Evolutionary conservation across 1,284 basidiomycete genomes (phyloP), one percentile per base, ranked within the genome.

Genomic region (Leccinum pachyderme): DNA sequence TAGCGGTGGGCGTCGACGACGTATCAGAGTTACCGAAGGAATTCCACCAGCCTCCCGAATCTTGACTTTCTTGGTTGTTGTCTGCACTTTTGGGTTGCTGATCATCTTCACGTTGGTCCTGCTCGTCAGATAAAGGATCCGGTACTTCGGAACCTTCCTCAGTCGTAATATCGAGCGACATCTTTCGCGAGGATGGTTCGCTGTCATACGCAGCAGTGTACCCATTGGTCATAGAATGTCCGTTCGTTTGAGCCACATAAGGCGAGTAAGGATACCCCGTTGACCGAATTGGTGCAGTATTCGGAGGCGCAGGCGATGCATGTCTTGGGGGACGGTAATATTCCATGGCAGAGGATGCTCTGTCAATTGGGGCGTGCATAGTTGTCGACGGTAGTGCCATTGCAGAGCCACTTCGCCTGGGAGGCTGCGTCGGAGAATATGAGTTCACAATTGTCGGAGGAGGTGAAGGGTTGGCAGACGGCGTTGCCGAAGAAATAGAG

Each of bases 401-500:
- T 2, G 87, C 86, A 43, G 89, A 91, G 9, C 83, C 84, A 47
- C 79, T 82, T 50, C 87, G 73, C 53, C 72, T 75, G 8, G 75
- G 73, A 35, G 72, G 71, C 25, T 79, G 76, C 39, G 73, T 71
- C n/a, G 74, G 67, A 18, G 75, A 61, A 56, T 78, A 73, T 43
- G 75, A 71, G 55, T 82, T 82, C 13, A 77, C 68, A 24, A 77
- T 66, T 1, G 83, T 83, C 5, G 85, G 86, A 81, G 71, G 83
- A 3, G 88, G 87, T 7, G 89, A 91, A 8, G 89, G 82, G 45
- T 82, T 81, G 9, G 84, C 81, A 9, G 89, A 91, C 27, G 83
- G 78, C 2, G 84, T 80, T 12, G 83, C 79, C 0, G 93, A 94
- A 1, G 96, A 93, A 62, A 99, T 98, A 15, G 93, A 87, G 64